Base-by-base conservation (phyloP, 306 rosid species). In the Begonia masoniana region DNA sequence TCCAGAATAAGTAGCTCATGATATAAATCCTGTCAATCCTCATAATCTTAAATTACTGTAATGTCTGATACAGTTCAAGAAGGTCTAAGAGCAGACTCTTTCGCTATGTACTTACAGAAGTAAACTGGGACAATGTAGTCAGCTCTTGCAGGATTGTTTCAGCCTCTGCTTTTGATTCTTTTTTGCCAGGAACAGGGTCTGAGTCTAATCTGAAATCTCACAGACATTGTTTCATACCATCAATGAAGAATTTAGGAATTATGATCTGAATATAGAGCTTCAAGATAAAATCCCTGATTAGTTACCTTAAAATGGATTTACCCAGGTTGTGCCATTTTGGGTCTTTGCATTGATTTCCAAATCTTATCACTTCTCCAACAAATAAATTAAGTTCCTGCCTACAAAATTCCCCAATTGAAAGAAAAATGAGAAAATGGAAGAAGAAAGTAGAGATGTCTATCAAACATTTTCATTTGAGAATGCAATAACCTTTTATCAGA, bases 321-420 rank as follows among this genome's bases (percentile, higher is more conserved):
- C 74, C 77, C 56, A 92, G 76, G 51, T 71, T 81, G 83, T 92
- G 96, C 96, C 88, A 86, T 51, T 76, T 88, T 46, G 96, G 88
- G 65, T 92, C 95, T 65, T 86, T 92, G 74, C 99, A 92, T 61
- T 57, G 64, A 58, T 92, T 66, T 61, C 96, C 99, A 69, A 92
- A 92, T 68, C 99, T 78, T 62, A 71, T 67, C 43, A 92, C 93
- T 77, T 86, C 99, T 43, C 80, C 63, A 19, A 80, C 66, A 63
- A 92, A 80, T 42, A 64, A 71, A 50, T 74, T 67, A 50, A 82
- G 77, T 65, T 83, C 99, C 66, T 79, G 87, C 93, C 99, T 92
- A 63, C 61, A 71, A 51, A 35, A 57, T 3, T 45, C 4, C 14
- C 4, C 13, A 31, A 31, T 31, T 10, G 49, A 55, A 19, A 48